phyloP scores from a whole-genome alignment of 257 asterid genomes.

The Oldenlandia corymbosa region DNA sequence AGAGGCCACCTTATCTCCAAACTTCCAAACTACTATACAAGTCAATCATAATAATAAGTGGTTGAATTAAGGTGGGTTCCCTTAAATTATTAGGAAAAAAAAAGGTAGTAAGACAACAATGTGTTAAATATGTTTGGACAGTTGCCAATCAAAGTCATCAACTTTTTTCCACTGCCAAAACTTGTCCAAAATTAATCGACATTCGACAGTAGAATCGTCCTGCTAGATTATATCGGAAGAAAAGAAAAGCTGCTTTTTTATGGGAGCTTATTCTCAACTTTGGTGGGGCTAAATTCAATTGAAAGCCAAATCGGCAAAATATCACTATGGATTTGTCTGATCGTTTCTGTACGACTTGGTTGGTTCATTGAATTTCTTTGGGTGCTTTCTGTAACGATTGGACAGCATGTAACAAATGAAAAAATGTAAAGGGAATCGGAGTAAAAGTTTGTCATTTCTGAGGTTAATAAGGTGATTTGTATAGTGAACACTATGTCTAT shows the following conservation, averaged over 20 bases:
- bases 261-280: neutral
- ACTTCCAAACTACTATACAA: neutral
- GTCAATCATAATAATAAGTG: neutral
- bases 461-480: neutral
- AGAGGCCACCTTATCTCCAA: neutral
- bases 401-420: neutral
- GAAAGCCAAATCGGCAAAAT: neutral
- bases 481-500: too few species aligned
- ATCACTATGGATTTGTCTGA: neutral
- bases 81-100: conserved; percentile 10
- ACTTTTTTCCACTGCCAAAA: conserved; percentile 4
- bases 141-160: conserved; percentile 11
- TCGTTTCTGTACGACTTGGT: neutral
- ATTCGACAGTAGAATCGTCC: too few species aligned
- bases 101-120: conserved; percentile 1
- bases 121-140: conserved; percentile 10
- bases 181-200: too few species aligned
- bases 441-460: neutral
- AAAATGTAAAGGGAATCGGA: neutral
- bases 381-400: too few species aligned
- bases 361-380: neutral
- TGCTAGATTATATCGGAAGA: too few species aligned
- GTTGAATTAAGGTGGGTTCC: neutral
- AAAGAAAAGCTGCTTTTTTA: too few species aligned
- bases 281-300: conserved; percentile 8